Evolutionary conservation across 345 rosid genomes (phyloP), one percentile per base, ranked within the genome.

Genomic region (Gossypium herbaceum): DNA sequence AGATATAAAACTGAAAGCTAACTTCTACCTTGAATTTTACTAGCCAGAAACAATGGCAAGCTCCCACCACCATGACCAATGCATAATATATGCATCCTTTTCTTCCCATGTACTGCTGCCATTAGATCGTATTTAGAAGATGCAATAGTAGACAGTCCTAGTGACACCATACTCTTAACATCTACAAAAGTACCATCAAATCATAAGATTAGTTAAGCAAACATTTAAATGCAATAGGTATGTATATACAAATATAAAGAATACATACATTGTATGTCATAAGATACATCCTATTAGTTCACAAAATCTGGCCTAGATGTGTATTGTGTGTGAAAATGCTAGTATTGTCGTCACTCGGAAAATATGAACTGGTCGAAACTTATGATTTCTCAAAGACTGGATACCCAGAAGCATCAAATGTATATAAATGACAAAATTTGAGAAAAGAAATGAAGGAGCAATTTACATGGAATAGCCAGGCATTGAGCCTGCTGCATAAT

Each of bases 11-110:
- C 17, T 3, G 25, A 13, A 66, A 47, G 20, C 2, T 9, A 64
- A 65, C 27, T 4, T 56, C 50, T 24, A 92, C 98, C 98, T 85
- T 77, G 94, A 81, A 94, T 84, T 82, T 89, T 85, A 65, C 81
- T 89, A 70, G 98, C 96, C 85, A 94, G 64, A 80, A 91, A 94
- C 77, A 94, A 82, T 0, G 97, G 95, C 77, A 94, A 82, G 81
- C 93, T 92, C 77, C 98, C 98, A 44, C 97, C 98, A 55, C 98
- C 98, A 73, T 94, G 97, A 72, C 98, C 98, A 29, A 94, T 79
- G 78, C 98, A 92, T 80, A 94, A 79, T 70, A 94, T 81, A 16
- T 79, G 87, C 96, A 94, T 86, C 44, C 67, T 77, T 80, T 75
- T 87, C 83, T 84, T 81, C 61, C 97, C 96, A 56, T 27, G 71